phyloP scores from a whole-genome alignment of 106 monocot species.

The Dioscorea zingiberensis region DNA sequence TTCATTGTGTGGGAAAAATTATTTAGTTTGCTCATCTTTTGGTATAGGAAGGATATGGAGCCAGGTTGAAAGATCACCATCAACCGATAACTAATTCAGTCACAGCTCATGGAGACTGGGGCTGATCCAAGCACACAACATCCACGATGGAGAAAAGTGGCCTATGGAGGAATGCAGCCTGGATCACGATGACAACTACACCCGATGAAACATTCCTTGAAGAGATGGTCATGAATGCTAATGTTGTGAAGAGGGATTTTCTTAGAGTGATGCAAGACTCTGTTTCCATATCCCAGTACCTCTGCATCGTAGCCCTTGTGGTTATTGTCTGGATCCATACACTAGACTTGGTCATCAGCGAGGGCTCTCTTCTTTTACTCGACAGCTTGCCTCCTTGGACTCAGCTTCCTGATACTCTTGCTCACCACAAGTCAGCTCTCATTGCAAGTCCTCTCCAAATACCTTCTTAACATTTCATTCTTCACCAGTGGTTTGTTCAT shows the following conservation, averaged over 20 bases:
- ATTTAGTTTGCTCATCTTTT: too few relatives aligned
- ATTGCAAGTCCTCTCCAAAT: constrained; percentile 30
- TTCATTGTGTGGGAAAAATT: too few relatives aligned
- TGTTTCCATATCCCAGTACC: constrained; percentile 80
- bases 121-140: neutral
- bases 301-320: constrained; percentile 74
- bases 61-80: too few relatives aligned
- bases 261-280: constrained; percentile 76
- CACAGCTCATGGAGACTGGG: constrained; percentile 27
- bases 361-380: constrained; percentile 54
- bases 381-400: constrained; percentile 49
- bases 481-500: constrained; percentile 77
- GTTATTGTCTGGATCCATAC: constrained; percentile 76
- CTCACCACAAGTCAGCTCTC: constrained; percentile 46
- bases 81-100: too few relatives aligned
- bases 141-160: constrained; percentile 83
- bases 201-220: constrained; percentile 82
- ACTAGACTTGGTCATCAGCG: constrained; percentile 57
- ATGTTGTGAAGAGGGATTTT: constrained; percentile 86
- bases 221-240: constrained; percentile 96
- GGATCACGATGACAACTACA: constrained; percentile 91
- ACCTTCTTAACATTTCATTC: constrained; percentile 67
- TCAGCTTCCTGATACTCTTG: constrained; percentile 64
- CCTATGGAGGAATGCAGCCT: constrained; percentile 88
- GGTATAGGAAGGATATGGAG: too few relatives aligned